phyloP scores from a whole-genome alignment of 2,329 filamentous ascomycete genomes.

The Hypomyces rosellus region DNA sequence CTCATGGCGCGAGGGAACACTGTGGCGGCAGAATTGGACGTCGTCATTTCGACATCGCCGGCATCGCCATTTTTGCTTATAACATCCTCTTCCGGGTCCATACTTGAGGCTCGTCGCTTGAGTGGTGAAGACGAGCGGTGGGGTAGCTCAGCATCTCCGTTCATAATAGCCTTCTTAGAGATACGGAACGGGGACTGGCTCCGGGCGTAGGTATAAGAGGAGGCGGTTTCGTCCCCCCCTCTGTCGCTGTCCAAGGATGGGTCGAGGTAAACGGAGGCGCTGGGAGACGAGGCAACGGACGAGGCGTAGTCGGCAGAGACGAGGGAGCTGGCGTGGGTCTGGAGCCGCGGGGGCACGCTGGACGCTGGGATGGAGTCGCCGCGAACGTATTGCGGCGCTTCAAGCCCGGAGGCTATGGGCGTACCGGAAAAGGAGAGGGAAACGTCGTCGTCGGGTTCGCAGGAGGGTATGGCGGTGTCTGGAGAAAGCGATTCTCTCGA shows the following conservation, averaged over 20 bases:
- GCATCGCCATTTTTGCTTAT: conserved; percentile 32
- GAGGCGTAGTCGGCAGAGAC: conserved; percentile 44
- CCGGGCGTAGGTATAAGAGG: conserved; percentile 33
- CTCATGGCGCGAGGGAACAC: conserved; percentile 35
- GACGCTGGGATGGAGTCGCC: conserved; percentile 41
- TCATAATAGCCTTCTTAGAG: conserved; percentile 51
- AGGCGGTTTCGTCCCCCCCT: conserved; percentile 40
- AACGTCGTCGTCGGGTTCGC: conserved; percentile 44
- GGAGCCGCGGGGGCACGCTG: conserved; percentile 46
- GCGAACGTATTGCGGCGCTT: conserved; percentile 35
- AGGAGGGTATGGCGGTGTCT: conserved; percentile 47
- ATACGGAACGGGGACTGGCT: conserved; percentile 48
- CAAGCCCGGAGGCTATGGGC: conserved; percentile 31
- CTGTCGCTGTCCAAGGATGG: conserved; percentile 51
- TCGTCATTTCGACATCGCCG: conserved; percentile 8
- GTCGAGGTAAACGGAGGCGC: conserved; percentile 48
- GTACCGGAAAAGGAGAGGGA: conserved; percentile 45
- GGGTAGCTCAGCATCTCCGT: conserved; percentile 50
- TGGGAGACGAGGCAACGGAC: conserved; percentile 53
- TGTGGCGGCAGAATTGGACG: conserved; percentile 4
- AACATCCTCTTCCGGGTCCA: conserved; percentile 45
- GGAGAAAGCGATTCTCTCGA: conserved; percentile 31
- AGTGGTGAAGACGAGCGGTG: conserved; percentile 59
- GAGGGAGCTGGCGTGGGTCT: conserved; percentile 37
- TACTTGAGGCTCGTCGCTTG: conserved; percentile 57